These are phyloP conservation scores for Carallia pectinifolia DNA, from an alignment of 345 rosid genomes.

Conservation along the genomic window DNA sequence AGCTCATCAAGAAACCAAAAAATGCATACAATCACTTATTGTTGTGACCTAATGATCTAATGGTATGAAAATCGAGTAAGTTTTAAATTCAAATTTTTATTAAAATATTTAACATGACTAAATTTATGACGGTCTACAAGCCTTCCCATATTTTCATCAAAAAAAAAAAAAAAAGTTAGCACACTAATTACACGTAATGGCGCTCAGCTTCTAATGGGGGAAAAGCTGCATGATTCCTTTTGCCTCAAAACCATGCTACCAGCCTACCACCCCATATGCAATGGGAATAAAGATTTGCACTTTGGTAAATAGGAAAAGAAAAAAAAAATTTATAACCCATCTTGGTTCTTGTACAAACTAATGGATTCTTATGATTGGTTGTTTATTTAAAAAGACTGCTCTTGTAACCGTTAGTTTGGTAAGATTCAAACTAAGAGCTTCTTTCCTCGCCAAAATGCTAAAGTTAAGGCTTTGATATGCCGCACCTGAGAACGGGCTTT, in stretches of 20 bases:
- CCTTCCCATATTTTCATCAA: too few species aligned
- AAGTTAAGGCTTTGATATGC: too few species aligned
- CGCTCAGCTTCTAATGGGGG: constrained; percentile 11
- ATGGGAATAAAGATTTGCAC: constrained; percentile 16
- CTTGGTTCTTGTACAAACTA: background rate
- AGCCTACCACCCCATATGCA: constrained; percentile 22
- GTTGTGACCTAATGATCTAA: too few species aligned
- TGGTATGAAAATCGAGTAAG: too few species aligned
- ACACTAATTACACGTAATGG: constrained; percentile 29
- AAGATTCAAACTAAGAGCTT: too few species aligned
- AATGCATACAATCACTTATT: background rate
- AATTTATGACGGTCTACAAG: too few species aligned
- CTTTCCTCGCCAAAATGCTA: too few species aligned
- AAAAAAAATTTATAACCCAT: background rate
- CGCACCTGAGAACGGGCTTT: too few species aligned
- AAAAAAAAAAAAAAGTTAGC: too few species aligned
- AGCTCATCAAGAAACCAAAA: background rate
- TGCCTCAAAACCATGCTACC: constrained; percentile 38
- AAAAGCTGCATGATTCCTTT: constrained; percentile 45
- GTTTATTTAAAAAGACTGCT: background rate
- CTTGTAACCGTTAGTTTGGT: too few species aligned
- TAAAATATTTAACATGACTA: too few species aligned
- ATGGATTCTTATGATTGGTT: background rate
- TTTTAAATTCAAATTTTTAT: too few species aligned
- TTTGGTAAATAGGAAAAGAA: constrained; percentile 2